Evolutionary conservation across 306 rosid species (phyloP), one percentile per base, ranked within the genome.

Genomic region (Sicyos baderoa): DNA sequence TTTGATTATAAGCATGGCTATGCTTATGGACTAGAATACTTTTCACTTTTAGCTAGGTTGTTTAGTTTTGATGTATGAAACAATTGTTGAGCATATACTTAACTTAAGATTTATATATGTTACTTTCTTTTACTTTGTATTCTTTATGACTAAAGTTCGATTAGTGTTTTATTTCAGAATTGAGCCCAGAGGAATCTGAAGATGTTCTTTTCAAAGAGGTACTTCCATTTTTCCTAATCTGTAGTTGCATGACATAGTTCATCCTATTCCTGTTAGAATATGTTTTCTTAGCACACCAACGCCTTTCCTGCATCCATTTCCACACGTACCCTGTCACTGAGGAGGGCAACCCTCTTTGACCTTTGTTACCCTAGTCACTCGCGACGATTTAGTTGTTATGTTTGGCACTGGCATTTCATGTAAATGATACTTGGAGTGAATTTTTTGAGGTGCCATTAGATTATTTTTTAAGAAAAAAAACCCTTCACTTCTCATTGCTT

Each of bases 141-240:
- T 57, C 60, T 60, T 52, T 49, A 13, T 25, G 66, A 37, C 67
- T 55, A 54, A 76, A 50, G 19, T 29, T 44, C 50, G 76, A 40
- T 55, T 25, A 57, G 59, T 68, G 32, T 79, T 74, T 76, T 69
- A 57, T 79, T 77, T 79, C 87, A 93, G 98, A 93, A 70, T 70
- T 93, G 81, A 93, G 98, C 76, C 85, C 91, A 4, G 98, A 93
- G 84, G 98, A 93, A 78, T 87, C 96, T 42, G 98, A 93, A 70
- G 98, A 93, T 79, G 96, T 93, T 87, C 98, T 93, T 77, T 93
- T 93, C 83, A 93, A 93, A 67, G 77, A 76, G 66, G 65, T 78
- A 70, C n/a, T 66, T 77, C 56, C 14, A 4, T 32, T 25, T 21
- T 7, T 15, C 22, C 22, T 35, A 1, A 44, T 54, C 68, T 25